Evolutionary conservation across 768 basidiomycete species (phyloP).

Genomic region (Cyclocybe cylindracea): DNA sequence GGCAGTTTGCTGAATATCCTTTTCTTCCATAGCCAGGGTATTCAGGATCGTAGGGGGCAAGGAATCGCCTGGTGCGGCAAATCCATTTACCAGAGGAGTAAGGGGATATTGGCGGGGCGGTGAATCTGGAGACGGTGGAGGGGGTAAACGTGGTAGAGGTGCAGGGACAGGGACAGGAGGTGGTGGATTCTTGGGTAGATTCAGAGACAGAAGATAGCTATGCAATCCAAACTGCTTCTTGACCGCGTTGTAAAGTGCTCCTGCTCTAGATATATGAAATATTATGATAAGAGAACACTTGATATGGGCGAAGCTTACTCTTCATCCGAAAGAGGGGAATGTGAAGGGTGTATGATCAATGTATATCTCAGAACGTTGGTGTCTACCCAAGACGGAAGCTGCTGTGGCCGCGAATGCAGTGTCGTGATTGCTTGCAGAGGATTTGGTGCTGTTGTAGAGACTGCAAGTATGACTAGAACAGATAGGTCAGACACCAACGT

Average conservation of each 20-base stretch:
- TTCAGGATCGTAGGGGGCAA: conserved; percentile 30
- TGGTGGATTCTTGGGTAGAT: conserved; percentile 62
- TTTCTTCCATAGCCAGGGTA: conserved; percentile 59
- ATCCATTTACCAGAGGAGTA: conserved; percentile 11
- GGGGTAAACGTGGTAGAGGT: conserved; percentile 66
- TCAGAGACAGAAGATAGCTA: conserved; percentile 66
- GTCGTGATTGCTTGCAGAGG: conserved; percentile 78
- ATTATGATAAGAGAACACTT: conserved; percentile 1
- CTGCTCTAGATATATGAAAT: conserved; percentile 48
- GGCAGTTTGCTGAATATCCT: conserved; percentile 73
- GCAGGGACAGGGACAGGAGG: conserved; percentile 68
- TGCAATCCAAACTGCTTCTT: conserved; percentile 87
- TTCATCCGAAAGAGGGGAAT: conserved; percentile 72
- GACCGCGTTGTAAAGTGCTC: conserved; percentile 80
- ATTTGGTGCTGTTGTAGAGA: conserved; percentile 80
- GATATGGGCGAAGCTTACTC: conserved; percentile 54
- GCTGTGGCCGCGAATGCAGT: conserved; percentile 63
- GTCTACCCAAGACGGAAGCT: conserved; percentile 85
- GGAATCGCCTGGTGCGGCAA: conserved; percentile 21
- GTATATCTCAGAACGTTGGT: conserved; percentile 68
- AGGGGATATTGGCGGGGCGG: conserved; percentile 15
- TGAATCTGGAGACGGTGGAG: conserved; percentile 40
- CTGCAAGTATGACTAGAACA: conserved; percentile 71
- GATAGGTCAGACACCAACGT: conserved; percentile 3
- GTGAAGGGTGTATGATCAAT: conserved; percentile 73